Conservation (phyloP, 495 filamentous ascomycete genomes). For the Articulospora tetracladia region DNA sequence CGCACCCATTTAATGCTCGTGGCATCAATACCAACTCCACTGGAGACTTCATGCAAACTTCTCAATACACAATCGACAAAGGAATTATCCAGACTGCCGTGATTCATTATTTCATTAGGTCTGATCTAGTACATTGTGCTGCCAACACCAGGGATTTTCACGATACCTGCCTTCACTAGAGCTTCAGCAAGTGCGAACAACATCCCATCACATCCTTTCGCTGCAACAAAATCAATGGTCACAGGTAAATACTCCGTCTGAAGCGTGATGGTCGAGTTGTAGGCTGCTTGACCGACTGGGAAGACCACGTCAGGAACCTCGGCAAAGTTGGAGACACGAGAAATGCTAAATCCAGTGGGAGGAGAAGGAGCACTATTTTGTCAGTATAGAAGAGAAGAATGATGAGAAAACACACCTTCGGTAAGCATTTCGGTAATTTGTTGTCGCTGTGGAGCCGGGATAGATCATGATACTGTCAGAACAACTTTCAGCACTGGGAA, state of each 20-base stretch:
- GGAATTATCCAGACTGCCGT: too few relatives aligned
- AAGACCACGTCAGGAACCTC: conserved; percentile 55
- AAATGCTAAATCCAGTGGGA: conserved; percentile 42
- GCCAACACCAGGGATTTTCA: conserved; percentile 42
- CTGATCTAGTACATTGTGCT: conserved; percentile 19
- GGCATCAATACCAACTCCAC: too few relatives aligned
- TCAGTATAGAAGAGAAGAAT: conserved; percentile 31
- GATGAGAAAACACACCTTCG: conserved; percentile 3
- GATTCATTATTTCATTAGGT: too few relatives aligned
- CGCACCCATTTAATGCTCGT: too few relatives aligned
- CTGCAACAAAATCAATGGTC: conserved; percentile 52
- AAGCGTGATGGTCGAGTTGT: conserved; percentile 47
- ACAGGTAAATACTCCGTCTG: conserved; percentile 56
- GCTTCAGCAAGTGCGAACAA: conserved; percentile 51
- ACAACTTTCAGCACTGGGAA: conserved; percentile 30
- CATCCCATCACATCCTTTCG: conserved; percentile 60
- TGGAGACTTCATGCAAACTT: too few relatives aligned
- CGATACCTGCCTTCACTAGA: conserved; percentile 43
- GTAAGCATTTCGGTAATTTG: conserved; percentile 34
- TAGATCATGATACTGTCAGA: conserved; percentile 39
- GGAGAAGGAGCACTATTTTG: conserved; percentile 19
- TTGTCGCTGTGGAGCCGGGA: conserved; percentile 23
- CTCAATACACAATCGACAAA: too few relatives aligned
- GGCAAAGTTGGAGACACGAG: conserved; percentile 41
- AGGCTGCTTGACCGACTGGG: conserved; percentile 51